phyloP scores from a whole-genome alignment of 306 rosid genomes.

The Corylus avellana region DNA sequence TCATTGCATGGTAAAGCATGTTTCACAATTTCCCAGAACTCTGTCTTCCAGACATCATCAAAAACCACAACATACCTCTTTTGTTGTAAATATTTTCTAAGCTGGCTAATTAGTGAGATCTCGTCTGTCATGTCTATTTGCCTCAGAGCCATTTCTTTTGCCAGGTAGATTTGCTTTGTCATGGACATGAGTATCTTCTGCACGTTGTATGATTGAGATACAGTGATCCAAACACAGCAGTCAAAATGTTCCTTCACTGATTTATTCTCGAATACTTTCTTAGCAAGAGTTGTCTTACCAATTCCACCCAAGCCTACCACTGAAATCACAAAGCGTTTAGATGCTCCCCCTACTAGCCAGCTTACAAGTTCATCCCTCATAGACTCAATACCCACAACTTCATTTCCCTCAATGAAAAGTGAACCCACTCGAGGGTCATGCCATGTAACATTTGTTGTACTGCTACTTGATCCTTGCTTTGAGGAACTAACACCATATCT shows the following conservation, averaged over 20 bases:
- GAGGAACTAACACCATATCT: slow-evolving; percentile 1
- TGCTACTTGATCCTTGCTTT: not conserved
- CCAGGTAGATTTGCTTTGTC: not conserved
- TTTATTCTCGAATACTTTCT: not conserved
- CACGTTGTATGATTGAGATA: slow-evolving; percentile 2
- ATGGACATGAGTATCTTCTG: not conserved
- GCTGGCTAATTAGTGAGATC: not conserved
- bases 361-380: not conserved
- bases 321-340: not conserved
- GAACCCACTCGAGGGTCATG: not conserved
- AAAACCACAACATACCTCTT: slow-evolving; percentile 5
- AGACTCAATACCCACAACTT: slow-evolving; percentile 5
- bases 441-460: not conserved
- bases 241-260: slow-evolving; percentile 5
- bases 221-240: not conserved
- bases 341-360: not conserved
- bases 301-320: not conserved
- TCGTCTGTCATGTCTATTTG: not conserved
- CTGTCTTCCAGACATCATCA: slow-evolving; percentile 1
- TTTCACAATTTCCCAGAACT: slow-evolving; percentile 2
- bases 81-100: not conserved
- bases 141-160: not conserved
- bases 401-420: not conserved
- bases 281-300: slow-evolving; percentile 9
- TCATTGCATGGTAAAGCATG: slow-evolving; percentile 4